These are phyloP conservation scores for Hylodesmum podocarpum DNA, from an alignment of 306 rosid species.

Conservation along the genomic window DNA sequence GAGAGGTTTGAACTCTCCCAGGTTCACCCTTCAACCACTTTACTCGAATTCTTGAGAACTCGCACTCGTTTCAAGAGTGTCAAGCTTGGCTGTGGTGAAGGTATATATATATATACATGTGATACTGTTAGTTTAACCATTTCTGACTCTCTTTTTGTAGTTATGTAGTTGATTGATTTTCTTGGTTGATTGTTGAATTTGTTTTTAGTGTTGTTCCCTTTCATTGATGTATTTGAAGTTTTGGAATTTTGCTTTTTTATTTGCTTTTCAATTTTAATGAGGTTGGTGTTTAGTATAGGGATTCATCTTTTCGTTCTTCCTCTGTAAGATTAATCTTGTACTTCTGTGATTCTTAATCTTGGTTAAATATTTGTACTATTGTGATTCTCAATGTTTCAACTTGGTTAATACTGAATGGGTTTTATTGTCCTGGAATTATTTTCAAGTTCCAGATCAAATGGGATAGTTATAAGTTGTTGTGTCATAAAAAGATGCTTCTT, in stretches of 20 bases:
- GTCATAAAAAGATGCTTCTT: too few relatives aligned
- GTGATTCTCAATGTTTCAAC: neutral
- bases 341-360: neutral
- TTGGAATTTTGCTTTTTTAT: neutral
- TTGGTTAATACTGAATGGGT: conserved; percentile 9
- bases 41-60: conserved; percentile 72
- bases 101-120: conserved; percentile 22
- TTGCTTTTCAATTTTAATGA: neutral
- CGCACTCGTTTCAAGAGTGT: conserved; percentile 78
- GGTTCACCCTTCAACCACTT: conserved; percentile 70
- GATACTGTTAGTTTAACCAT: neutral
- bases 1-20: conserved; percentile 55
- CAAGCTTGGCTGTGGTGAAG: conserved; percentile 95
- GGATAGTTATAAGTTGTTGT: too few relatives aligned
- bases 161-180: neutral
- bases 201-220: neutral
- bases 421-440: conserved; percentile 6
- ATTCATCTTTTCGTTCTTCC: neutral
- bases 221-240: neutral
- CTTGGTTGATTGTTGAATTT: neutral
- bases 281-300: neutral
- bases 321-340: neutral
- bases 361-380: neutral
- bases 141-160: neutral
- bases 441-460: too few relatives aligned